phyloP scores from a whole-genome alignment of 192 early-diverging fungal species.

The Backusella luteola region DNA sequence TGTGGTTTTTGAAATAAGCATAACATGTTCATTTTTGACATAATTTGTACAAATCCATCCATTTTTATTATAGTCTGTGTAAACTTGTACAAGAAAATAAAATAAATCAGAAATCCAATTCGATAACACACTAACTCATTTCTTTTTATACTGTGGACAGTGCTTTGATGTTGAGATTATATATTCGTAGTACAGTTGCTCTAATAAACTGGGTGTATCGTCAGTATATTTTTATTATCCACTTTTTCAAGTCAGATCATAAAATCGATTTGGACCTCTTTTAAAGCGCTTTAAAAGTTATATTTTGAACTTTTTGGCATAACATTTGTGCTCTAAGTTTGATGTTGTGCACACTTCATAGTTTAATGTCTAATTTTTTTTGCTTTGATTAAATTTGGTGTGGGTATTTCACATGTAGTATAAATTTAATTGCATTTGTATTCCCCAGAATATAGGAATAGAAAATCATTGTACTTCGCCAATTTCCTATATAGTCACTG shows the following conservation, averaged over 20 bases:
- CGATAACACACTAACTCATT: not conserved
- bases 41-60: slow-evolving; percentile 3
- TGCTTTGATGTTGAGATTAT: not conserved
- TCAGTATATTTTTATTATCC: not conserved
- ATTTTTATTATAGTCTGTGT: slow-evolving; percentile 8
- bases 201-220: not conserved
- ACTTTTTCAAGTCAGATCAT: not conserved
- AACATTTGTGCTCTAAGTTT: not conserved
- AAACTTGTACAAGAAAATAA: slow-evolving; percentile 3
- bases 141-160: not conserved
- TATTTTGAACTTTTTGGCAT: not conserved
- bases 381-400: slow-evolving; percentile 5
- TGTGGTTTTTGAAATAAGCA: not conserved
- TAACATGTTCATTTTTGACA: not conserved
- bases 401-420: not conserved
- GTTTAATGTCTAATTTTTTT: not conserved
- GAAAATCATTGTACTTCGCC: not conserved
- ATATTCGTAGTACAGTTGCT: slow-evolving; percentile 2
- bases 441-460: not conserved
- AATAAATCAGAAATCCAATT: slow-evolving; percentile 3
- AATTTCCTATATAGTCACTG: not conserved
- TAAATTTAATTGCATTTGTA: slow-evolving; percentile 8
- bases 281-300: not conserved
- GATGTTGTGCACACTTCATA: not conserved
- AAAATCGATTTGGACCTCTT: not conserved